Base-by-base conservation (phyloP, 371 early-diverging fungal species). In the Haplosporangium sp. region DNA sequence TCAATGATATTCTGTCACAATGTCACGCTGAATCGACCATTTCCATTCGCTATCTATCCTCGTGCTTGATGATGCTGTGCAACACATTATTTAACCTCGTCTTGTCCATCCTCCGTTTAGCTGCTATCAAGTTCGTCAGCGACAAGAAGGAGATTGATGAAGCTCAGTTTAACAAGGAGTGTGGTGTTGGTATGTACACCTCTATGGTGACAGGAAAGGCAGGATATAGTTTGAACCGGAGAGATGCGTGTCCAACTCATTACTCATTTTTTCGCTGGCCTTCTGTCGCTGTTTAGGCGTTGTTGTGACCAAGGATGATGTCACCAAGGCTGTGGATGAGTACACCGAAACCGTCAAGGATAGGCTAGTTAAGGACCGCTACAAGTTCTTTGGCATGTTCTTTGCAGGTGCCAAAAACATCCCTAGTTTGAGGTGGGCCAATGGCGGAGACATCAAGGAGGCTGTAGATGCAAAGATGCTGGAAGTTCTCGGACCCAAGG, bases 401-500 rank as follows among this genome's bases (percentile, higher is more conserved):
- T 86, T 98, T 52, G 93, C 92, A 43, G 86, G 83, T 16, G 84
- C 92, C 38, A 91, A 92, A 68, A 88, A 90, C 68, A 68, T 87
- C 11, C 84, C 89, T 12, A 86, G 83, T 47, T 85, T 98, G 58
- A 89, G 89, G 65, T 98, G 99, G 99, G 99, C 98, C 23, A 93
- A 95, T 67, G 89, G 95, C 59, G 90, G 87, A 64, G 83, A 85
- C 40, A 90, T 98, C 46, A 98, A 98, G 86, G 86, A 87, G 60
- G 92, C 90, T 77, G 83, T 98, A 7, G 99, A 98, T 57, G 89
- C 87, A 20, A 92, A 94, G 85, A 86, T 95, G 47, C 82, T 92
- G 38, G 91, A 89, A n/a, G 68, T 92, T 10, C 83, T 98, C 47
- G 99, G 99, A 18, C 97, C 97, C 65, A 96, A 96, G 83, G 98